These are phyloP conservation scores for Fusarium brevicatenulatum DNA, from an alignment of 2,329 filamentous ascomycete species.

Conservation along the genomic window DNA sequence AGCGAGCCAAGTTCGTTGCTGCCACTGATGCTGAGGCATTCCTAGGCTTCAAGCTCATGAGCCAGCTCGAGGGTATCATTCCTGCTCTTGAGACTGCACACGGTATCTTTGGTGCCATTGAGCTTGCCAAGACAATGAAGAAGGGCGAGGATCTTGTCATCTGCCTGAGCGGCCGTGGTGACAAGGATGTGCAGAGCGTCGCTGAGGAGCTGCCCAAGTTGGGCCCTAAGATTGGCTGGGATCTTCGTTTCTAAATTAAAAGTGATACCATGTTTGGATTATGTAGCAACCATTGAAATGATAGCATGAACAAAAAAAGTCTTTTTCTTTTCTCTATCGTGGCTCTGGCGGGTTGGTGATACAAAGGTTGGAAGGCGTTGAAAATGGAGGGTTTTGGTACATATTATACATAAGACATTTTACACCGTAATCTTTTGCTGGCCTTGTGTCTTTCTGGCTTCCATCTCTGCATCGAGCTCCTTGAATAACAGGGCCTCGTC, in stretches of 20 bases:
- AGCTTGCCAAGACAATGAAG: constrained; percentile 91
- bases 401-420: constrained; percentile 43
- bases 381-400: constrained; percentile 42
- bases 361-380: constrained; percentile 41
- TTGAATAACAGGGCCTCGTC: constrained; percentile 47
- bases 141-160: constrained; percentile 92
- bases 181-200: constrained; percentile 99
- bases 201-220: constrained; percentile 91
- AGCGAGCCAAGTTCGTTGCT: constrained; percentile 86
- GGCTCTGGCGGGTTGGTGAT: constrained; percentile 36
- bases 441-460: constrained; percentile 6
- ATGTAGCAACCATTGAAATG: constrained; percentile 21
- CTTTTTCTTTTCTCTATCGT: constrained; percentile 19
- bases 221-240: constrained; percentile 87
- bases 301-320: constrained; percentile 29
- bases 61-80: constrained; percentile 94
- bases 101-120: constrained; percentile 87
- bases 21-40: constrained; percentile 94
- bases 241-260: constrained; percentile 63
- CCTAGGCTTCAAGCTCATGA: constrained; percentile 83
- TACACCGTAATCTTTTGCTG: constrained; percentile 37
- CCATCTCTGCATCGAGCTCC: constrained; percentile 48
- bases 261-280: constrained; percentile 35
- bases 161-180: constrained; percentile 90
- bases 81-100: constrained; percentile 94